Base-by-base conservation (phyloP, 352 stramenopile genomes). In the Phytophthora sp. region DNA sequence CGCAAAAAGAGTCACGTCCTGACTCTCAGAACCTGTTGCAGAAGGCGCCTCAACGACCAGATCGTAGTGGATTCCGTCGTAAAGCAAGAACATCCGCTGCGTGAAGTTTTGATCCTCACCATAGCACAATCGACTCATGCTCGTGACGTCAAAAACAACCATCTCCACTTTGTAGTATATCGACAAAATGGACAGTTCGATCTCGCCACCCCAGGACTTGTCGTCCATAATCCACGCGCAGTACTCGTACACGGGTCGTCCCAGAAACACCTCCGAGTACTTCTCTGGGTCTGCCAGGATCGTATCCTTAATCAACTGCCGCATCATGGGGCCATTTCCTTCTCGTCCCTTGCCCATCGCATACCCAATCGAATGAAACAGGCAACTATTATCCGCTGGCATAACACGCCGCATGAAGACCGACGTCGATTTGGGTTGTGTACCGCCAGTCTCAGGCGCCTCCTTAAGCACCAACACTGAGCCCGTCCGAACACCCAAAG, bases 61-160 rank as follows among this genome's bases (percentile, higher is more conserved):
- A 60, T 96, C 88, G 59, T 96, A 96, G 51, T 96, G 88, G 35
- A 94, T 87, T 27, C 88, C 88, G 55, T 96, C 88, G 61, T 94
- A 96, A 7, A 96, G 79, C 55, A 94, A 67, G 56, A 94, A 94
- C 73, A 94, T 87, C 39, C 86, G 81, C 70, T 94, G 84, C 30
- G 84, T 86, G 53, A 89, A 93, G 36, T 83, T 83, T 74, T 90
- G 84, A 42, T 94, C 86, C 59, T 93, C 84, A 0, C 86, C 84
- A 49, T 94, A 94, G 53, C 86, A 93, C 18, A 94, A 61, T 12
- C 86, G 82, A 38, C 78, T 90, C 86, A 94, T 94, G 57, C 86
- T 92, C 44, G 83, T 93, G 27, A 94, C 84, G 42, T 94, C 86
- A 61, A 94, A 94, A 12, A 94, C 86, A 18, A 94, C 84, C 58